Percentiles rank a stretch among this genome's conserved stretches.
Evolutionary conservation across 371 early-diverging fungal genomes (phyloP).

Genomic region (Actinomucor elegans): DNA sequence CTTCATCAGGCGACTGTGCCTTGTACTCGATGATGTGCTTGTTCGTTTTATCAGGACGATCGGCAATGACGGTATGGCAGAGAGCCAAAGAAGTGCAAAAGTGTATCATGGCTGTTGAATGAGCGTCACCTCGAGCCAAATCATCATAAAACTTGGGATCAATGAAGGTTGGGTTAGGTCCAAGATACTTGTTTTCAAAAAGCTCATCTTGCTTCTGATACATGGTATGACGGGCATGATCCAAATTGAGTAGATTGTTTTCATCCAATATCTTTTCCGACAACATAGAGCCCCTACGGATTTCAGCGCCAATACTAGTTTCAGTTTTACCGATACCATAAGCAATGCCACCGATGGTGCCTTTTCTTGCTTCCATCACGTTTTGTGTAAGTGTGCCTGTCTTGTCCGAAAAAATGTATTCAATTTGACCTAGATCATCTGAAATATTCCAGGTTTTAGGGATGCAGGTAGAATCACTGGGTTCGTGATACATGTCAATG

Average conservation of each 20-base stretch:
- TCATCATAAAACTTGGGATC: slow-evolving; percentile 45
- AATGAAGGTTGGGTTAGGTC: slow-evolving; percentile 44
- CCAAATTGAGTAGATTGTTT: slow-evolving; percentile 5
- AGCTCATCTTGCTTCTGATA: slow-evolving; percentile 31
- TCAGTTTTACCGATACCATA: slow-evolving; percentile 67
- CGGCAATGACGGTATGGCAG: slow-evolving; percentile 91
- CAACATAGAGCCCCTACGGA: slow-evolving; percentile 39
- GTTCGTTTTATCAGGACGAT: slow-evolving; percentile 45
- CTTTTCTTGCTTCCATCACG: slow-evolving; percentile 76
- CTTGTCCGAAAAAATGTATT: slow-evolving; percentile 96
- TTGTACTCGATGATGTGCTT: slow-evolving; percentile 68
- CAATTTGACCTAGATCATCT: slow-evolving; percentile 86
- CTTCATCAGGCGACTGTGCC: slow-evolving; percentile 94
- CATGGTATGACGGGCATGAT: slow-evolving; percentile 35
- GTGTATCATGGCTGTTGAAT: slow-evolving; percentile 32
- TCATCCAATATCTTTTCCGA: slow-evolving; percentile 9
- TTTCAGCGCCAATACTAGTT: slow-evolving; percentile 33
- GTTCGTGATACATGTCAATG: slow-evolving; percentile 84
- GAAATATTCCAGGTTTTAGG: slow-evolving; percentile 89
- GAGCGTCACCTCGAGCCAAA: slow-evolving; percentile 21
- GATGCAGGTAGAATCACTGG: slow-evolving; percentile 73
- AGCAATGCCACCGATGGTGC: slow-evolving; percentile 79
- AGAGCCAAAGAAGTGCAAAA: slow-evolving; percentile 87
- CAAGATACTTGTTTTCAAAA: slow-evolving; percentile 36
- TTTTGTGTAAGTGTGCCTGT: slow-evolving; percentile 82